Evolutionary conservation across 257 asterid species (phyloP).

Genomic region (Lantana camara): DNA sequence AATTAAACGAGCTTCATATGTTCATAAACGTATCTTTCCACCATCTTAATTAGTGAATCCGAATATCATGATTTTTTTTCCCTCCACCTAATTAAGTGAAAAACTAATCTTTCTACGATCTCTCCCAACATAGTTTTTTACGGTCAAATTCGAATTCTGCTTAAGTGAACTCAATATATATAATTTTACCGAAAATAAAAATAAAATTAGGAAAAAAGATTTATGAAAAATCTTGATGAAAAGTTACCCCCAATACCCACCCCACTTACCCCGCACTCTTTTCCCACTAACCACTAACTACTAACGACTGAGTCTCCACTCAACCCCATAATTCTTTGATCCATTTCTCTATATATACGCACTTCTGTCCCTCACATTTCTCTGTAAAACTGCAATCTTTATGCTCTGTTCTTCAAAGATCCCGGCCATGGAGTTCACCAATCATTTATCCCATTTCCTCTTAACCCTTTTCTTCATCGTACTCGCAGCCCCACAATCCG

Average conservation of each 20-base stretch:
- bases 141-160: too few species aligned
- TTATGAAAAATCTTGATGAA: too few species aligned
- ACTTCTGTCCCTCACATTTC: not conserved
- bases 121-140: too few species aligned
- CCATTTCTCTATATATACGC: not conserved
- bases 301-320: not conserved
- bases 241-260: not conserved
- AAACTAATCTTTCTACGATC: too few species aligned
- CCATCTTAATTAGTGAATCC: too few species aligned
- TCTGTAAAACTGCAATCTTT: not conserved
- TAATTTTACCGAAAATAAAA: too few species aligned
- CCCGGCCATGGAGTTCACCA: slow-evolving; percentile 17
- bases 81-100: too few species aligned
- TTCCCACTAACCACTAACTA: not conserved
- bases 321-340: not conserved
- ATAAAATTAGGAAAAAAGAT: too few species aligned
- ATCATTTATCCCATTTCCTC: slow-evolving; percentile 6
- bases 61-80: too few species aligned
- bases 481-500: not conserved
- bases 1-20: too few species aligned
- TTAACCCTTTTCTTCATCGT: not conserved
- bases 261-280: not conserved
- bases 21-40: too few species aligned
- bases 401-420: not conserved
- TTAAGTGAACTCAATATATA: too few species aligned